Percentiles rank a stretch among this genome's conserved stretches.
Evolutionary conservation across 2,329 filamentous ascomycete species (phyloP).

Genomic region (Dothistroma pini): DNA sequence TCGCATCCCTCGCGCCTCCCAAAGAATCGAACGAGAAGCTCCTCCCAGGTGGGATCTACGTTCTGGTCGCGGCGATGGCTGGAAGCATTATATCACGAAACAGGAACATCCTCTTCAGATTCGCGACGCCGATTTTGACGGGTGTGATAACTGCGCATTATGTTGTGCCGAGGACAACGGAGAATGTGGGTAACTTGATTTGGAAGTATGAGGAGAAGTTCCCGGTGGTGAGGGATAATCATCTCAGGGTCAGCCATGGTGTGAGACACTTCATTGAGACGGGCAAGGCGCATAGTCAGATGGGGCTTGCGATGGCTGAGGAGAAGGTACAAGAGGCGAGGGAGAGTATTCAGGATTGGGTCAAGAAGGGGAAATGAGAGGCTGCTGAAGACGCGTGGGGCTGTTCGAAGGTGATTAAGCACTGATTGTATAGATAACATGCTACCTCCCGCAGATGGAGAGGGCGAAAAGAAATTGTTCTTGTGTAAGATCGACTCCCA

Average conservation of each 20-base stretch:
- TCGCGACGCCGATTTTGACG: conserved; percentile 70
- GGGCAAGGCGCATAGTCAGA: conserved; percentile 68
- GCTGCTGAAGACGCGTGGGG: conserved; percentile 3
- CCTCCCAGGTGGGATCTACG: conserved; percentile 86
- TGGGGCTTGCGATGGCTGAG: conserved; percentile 69
- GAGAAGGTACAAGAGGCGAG: conserved; percentile 74
- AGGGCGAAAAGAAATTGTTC: not conserved
- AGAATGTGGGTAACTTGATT: conserved; percentile 77
- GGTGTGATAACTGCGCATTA: conserved; percentile 80
- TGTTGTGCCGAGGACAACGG: conserved; percentile 83
- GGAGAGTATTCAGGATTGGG: conserved; percentile 80
- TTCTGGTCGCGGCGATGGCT: conserved; percentile 90
- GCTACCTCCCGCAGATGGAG: not conserved
- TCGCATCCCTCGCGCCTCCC: conserved; percentile 82
- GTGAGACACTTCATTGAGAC: conserved; percentile 68
- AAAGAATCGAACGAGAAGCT: conserved; percentile 83
- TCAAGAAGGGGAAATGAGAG: conserved; percentile 65
- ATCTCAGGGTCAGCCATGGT: conserved; percentile 67
- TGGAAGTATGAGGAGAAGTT: conserved; percentile 94
- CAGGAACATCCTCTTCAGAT: conserved; percentile 77
- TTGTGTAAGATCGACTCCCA: not conserved
- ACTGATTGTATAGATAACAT: conserved; percentile 18
- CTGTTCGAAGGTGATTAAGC: conserved; percentile 4
- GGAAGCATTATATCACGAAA: conserved; percentile 88
- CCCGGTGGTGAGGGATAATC: conserved; percentile 76